Base-by-base conservation (phyloP, 2,329 filamentous ascomycete genomes). In the Beauveria caledonica region DNA sequence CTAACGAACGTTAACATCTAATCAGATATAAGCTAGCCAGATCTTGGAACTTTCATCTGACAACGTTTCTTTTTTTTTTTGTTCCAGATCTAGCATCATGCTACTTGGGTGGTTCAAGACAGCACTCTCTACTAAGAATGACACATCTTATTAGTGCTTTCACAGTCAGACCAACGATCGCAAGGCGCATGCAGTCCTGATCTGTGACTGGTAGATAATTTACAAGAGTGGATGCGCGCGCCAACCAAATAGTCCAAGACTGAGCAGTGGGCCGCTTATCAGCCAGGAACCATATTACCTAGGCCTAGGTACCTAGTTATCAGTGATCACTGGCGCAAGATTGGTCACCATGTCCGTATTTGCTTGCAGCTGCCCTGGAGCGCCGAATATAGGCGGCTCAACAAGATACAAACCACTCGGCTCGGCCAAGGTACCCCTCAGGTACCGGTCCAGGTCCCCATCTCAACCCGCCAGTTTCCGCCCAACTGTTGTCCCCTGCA, bases 391-490 rank as follows among this genome's bases (percentile, higher is more conserved):
- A 23, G 46, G 56, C 48, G 46, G 56, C 56, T 59, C 56, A 59
- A 59, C 56, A 59, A 59, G 46, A 52, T 45, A 44, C 25, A 33
- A 7, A 19, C 33, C 2, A 6, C 42, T 36, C 44, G 44, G 44
- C 40, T 9, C 36, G 33, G 56, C 3, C n/a, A 17, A 50, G 29
- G 56, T 59, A 59, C 56, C 49, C 19, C 13, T 3, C 56, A 59
- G 8, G 56, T 59, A 59, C 56, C 56, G 5, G 33, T 49, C 29
- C n/a, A 27, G 23, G 9, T 19, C 55, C 25, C 46, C 27, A 54
- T 44, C 52, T 46, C 59, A 61, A 61, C 59, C 59, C 59, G 52
- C 53, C 45, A 33, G 15, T 61, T 61, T 61, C 59, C 59, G 59
- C 39, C 46, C 51, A 60, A 49, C 50, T n/a, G 49, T 60, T 60